Base-by-base conservation (phyloP, 371 early-diverging fungal genomes). In the Blakeslea trispora region DNA sequence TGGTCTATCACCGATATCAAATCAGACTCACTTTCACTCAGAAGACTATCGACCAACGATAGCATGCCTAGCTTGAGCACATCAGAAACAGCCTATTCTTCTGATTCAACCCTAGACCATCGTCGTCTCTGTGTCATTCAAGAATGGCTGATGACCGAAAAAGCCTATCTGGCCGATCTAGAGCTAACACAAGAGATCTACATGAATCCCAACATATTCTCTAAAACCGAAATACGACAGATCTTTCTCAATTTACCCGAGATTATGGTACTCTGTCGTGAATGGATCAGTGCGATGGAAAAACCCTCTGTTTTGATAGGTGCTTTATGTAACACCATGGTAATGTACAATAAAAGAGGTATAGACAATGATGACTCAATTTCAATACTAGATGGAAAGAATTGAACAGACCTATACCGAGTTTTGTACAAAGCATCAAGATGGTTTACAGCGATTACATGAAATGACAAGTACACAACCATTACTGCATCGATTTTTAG, bases 351-450 rank as follows among this genome's bases (percentile, higher is more conserved):
- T n/a, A n/a, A n/a, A n/a, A n/a, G n/a, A n/a, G n/a, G n/a, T n/a
- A n/a, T n/a, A n/a, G n/a, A n/a, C n/a, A n/a, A n/a, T n/a, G n/a
- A n/a, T n/a, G n/a, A n/a, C n/a, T n/a, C n/a, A n/a, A n/a, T n/a
- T n/a, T n/a, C n/a, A n/a, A n/a, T n/a, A n/a, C n/a, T 57, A 57
- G 39, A n/a, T 46, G 22, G 7, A 28, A 14, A 28, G 32, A 39
- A 45, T 9, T 35, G 84, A 86, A 24, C 69, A 71, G 5, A 72
- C 84, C 0, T 92, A 89, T 66, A 76, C 80, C n/a, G 85, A 84
- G 17, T 92, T 89, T 57, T 91, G 91, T 68, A 89, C 88, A 66
- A 74, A 83, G 48, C 87, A 89, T 54, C 89, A 92, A 55, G 81
- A 82, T 24, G 81, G 86, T 7, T 74, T 87, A 31, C 65, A 66